phyloP scores from a whole-genome alignment of 495 filamentous ascomycete species.

The Astrothelium macrocarpum region DNA sequence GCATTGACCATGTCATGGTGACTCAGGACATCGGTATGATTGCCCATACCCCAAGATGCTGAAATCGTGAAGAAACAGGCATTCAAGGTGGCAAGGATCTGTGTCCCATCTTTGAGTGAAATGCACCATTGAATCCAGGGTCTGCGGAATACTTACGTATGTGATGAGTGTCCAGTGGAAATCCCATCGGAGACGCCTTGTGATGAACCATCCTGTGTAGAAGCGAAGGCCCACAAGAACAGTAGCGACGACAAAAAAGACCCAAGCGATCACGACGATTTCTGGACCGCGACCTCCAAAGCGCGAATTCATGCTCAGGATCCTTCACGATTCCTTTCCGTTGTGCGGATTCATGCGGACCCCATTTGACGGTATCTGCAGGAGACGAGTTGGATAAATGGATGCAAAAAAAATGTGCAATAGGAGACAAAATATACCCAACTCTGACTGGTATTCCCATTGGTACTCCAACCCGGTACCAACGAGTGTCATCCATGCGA shows the following conservation, averaged over 20 bases:
- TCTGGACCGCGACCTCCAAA: conserved; percentile 5
- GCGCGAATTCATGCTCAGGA: background rate
- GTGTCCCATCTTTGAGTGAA: background rate
- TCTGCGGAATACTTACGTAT: conserved; percentile 1
- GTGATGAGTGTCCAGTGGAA: conserved; percentile 4
- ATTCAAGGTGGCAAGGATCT: background rate
- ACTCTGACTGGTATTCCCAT: background rate
- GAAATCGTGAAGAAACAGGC: conserved; percentile 6
- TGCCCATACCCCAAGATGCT: conserved; percentile 2
- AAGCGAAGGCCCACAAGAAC: background rate
- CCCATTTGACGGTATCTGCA: background rate
- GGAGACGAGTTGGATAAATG: background rate
- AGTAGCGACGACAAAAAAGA: background rate
- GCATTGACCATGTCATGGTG: background rate
- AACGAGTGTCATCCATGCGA: background rate
- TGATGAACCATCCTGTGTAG: background rate
- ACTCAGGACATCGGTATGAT: background rate
- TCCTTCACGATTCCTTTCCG: background rate
- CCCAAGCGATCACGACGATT: conserved; percentile 6
- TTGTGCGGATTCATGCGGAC: background rate
- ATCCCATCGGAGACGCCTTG: background rate
- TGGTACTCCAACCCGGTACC: background rate
- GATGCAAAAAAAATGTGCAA: background rate
- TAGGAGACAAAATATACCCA: background rate
- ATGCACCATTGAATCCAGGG: background rate